Percentiles rank a stretch among this genome's conserved stretches.
phyloP scores from a whole-genome alignment of 352 stramenopile genomes.

The Pythium rhizo-oryzae region DNA sequence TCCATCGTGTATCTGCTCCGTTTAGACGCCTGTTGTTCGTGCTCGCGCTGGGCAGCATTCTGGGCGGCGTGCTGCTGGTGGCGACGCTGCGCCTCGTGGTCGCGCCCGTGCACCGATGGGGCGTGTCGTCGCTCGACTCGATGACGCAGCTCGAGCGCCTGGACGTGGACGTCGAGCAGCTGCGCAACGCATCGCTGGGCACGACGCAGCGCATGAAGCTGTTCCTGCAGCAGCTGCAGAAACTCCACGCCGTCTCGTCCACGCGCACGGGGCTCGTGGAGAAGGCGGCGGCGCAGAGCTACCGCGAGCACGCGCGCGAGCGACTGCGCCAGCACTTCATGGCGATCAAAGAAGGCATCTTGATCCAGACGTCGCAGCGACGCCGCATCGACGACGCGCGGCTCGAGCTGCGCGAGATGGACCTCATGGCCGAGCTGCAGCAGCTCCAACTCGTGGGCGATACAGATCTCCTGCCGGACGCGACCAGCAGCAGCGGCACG shows the following conservation, averaged over 20 bases:
- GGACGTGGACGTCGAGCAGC: slow-evolving; percentile 8
- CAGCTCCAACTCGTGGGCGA: slow-evolving; percentile 4
- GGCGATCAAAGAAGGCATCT: slow-evolving; percentile 33
- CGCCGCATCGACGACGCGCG: slow-evolving; percentile 30
- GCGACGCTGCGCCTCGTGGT: slow-evolving; percentile 26
- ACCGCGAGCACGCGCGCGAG: slow-evolving; percentile 30
- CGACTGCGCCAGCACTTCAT: slow-evolving; percentile 23
- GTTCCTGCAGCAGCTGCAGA: slow-evolving; percentile 31
- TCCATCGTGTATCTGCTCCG: background rate
- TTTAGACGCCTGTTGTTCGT: slow-evolving; percentile 25
- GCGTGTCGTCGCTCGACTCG: slow-evolving; percentile 11
- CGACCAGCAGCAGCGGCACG: background rate
- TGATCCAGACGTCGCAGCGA: slow-evolving; percentile 30
- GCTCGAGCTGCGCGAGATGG: slow-evolving; percentile 18
- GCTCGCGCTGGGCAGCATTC: slow-evolving; percentile 20
- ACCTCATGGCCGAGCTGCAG: slow-evolving; percentile 20
- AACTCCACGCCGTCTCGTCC: slow-evolving; percentile 21
- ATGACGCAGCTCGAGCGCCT: slow-evolving; percentile 23
- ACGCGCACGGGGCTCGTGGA: slow-evolving; percentile 29
- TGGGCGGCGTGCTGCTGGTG: slow-evolving; percentile 23
- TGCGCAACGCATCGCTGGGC: slow-evolving; percentile 12
- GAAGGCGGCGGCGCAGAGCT: slow-evolving; percentile 31
- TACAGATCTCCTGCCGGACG: background rate
- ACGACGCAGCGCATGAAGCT: slow-evolving; percentile 21
- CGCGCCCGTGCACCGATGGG: slow-evolving; percentile 15